Evolutionary conservation across 2,329 filamentous ascomycete genomes (phyloP).

Genomic region (Fusarium pseudoanthophilum): DNA sequence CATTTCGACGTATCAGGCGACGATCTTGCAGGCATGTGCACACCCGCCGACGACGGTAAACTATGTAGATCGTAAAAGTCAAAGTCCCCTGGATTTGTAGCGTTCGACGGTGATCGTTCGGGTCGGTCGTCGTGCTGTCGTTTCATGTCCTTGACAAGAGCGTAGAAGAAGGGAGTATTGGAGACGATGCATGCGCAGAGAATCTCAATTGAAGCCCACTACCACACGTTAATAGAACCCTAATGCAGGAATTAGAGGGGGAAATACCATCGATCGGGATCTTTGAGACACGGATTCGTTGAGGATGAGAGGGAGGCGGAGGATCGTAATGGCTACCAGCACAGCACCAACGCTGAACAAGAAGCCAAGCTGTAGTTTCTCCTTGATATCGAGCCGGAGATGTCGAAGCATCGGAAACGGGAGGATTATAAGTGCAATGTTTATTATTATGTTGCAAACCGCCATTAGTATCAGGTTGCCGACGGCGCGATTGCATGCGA

Average conservation of each 20-base stretch:
- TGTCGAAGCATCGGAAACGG: slow-evolving; percentile 47
- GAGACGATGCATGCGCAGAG: slow-evolving; percentile 48
- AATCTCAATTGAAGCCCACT: slow-evolving; percentile 50
- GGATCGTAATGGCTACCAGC: slow-evolving; percentile 45
- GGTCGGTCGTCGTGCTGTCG: slow-evolving; percentile 40
- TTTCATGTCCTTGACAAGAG: slow-evolving; percentile 43
- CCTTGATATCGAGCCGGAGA: slow-evolving; percentile 29
- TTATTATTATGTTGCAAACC: slow-evolving; percentile 46
- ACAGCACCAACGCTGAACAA: slow-evolving; percentile 45
- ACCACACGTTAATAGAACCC: neutral
- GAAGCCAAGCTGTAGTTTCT: slow-evolving; percentile 38
- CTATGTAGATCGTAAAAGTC: slow-evolving; percentile 32
- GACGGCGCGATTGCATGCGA: slow-evolving; percentile 40
- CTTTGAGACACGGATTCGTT: slow-evolving; percentile 44
- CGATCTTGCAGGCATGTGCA: neutral
- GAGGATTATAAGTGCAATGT: slow-evolving; percentile 45
- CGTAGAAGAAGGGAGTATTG: slow-evolving; percentile 48
- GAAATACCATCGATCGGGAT: slow-evolving; percentile 44
- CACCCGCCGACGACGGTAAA: slow-evolving; percentile 14
- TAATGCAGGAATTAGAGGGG: no score
- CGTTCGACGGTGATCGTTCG: slow-evolving; percentile 20
- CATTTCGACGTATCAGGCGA: slow-evolving; percentile 7
- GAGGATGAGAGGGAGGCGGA: slow-evolving; percentile 47
- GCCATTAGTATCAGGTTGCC: slow-evolving; percentile 47
- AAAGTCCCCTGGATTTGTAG: slow-evolving; percentile 10